A percentile compares a stretch with the other conserved stretches of the same genome.
phyloP scores from a whole-genome alignment of 2,329 filamentous ascomycete species.

The Aspergillus ochraceoroseus region DNA sequence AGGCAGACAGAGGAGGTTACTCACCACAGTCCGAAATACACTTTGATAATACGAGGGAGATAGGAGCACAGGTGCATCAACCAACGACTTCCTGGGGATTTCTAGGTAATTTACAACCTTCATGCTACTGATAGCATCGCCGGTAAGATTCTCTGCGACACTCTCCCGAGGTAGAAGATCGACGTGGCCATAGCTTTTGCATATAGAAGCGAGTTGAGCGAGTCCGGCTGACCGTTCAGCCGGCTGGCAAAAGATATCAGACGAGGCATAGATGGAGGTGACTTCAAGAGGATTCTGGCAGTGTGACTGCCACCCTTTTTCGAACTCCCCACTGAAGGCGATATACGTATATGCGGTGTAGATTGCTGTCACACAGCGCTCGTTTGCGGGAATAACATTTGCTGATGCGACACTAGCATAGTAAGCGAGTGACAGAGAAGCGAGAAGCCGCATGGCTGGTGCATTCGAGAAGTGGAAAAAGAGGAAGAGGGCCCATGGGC shows the following conservation, averaged over 20 bases:
- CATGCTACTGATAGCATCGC: constrained; percentile 33
- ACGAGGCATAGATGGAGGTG: constrained; percentile 36
- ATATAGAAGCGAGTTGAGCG: constrained; percentile 20
- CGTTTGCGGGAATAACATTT: constrained; percentile 19
- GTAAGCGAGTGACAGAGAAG: constrained; percentile 19
- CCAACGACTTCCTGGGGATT: constrained; percentile 19
- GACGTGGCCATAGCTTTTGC: constrained; percentile 25
- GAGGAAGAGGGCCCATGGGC: constrained; percentile 3
- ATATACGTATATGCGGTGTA: constrained; percentile 33
- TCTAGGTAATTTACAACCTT: constrained; percentile 31
- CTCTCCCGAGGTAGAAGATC: constrained; percentile 27
- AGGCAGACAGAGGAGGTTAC: constrained; percentile 3
- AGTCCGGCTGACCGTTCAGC: constrained; percentile 24
- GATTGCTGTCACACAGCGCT: constrained; percentile 33
- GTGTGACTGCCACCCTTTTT: constrained; percentile 22
- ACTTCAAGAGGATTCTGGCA: constrained; percentile 35
- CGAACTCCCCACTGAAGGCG: constrained; percentile 26
- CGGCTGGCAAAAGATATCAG: constrained; percentile 31
- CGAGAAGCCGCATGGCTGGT: constrained; percentile 19
- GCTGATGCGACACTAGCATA: constrained; percentile 10
- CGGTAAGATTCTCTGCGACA: constrained; percentile 32
- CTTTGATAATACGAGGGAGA: constrained; percentile 28
- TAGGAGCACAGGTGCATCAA: constrained; percentile 30
- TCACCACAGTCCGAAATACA: constrained; percentile 34
- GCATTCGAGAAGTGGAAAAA: background rate